These are phyloP conservation scores for Boletus speciosus DNA, from an alignment of 768 basidiomycete genomes.

Conservation along the genomic window DNA sequence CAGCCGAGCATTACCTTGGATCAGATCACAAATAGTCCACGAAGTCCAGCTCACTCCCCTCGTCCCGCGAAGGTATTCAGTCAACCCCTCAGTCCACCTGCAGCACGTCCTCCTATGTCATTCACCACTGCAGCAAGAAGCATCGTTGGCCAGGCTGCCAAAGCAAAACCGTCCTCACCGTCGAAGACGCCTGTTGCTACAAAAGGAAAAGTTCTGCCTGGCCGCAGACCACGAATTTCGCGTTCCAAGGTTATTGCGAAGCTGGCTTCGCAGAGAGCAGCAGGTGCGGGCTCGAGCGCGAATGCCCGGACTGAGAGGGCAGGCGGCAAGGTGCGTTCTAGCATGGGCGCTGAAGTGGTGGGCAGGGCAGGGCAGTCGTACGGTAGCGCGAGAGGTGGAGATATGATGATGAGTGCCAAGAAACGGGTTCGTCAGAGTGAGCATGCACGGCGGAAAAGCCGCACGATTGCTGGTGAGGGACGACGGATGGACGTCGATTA, in stretches of 20 bases:
- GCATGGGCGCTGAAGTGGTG: conserved; percentile 38
- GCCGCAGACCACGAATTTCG: conserved; percentile 74
- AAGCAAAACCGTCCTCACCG: background rate
- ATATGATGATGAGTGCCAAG: conserved; percentile 61
- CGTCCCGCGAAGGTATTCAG: conserved; percentile 46
- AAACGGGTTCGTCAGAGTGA: conserved; percentile 76
- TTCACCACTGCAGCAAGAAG: conserved; percentile 31
- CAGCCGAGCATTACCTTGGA: conserved; percentile 25
- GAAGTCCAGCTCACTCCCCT: conserved; percentile 7
- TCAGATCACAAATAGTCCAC: conserved; percentile 34
- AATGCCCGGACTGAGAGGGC: conserved; percentile 18
- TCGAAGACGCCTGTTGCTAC: conserved; percentile 19
- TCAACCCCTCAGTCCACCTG: conserved; percentile 42
- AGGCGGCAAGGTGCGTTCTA: conserved; percentile 45
- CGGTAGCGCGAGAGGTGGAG: conserved; percentile 31
- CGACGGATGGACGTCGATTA: conserved; percentile 15
- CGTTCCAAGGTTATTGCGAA: conserved; percentile 77
- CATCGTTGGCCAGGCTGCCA: conserved; percentile 15
- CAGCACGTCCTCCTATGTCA: conserved; percentile 24
- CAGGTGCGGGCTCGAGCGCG: conserved; percentile 12
- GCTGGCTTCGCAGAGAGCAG: conserved; percentile 66
- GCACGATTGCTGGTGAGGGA: conserved; percentile 22
- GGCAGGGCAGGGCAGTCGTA: conserved; percentile 25
- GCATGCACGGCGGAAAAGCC: conserved; percentile 57
- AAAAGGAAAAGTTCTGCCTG: conserved; percentile 33